Base-by-base conservation (phyloP, 345 rosid genomes). In the Raphanus sativus region DNA sequence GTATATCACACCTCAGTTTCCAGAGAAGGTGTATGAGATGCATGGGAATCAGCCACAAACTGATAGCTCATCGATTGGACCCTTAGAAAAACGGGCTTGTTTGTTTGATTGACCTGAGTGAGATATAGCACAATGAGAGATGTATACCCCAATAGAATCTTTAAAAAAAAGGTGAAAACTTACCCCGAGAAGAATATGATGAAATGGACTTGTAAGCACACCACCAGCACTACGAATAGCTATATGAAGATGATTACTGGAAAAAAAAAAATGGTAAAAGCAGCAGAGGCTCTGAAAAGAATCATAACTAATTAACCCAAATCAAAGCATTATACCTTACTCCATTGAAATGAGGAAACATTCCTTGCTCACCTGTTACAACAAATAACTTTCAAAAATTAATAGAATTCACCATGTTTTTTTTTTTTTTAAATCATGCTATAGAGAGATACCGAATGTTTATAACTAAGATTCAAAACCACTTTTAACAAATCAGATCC, bases 21-120 rank as follows among this genome's bases (percentile, higher is more conserved):
- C 10, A 38, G 24, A 55, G 9, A 15, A 40, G 55, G 75, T 32
- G 63, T 74, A 69, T 66, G 71, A 69, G 71, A 42, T 24, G 1
- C 55, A 74, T 40, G 71, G 17, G 79, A 74, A 56, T 69, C 82
- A 30, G 79, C 28, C 45, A 74, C 82, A 69, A 79, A 69, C 32
- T 63, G 75, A 74, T 74, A 74, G 65, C 79, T 74, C 78, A 74
- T 62, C 1, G 67, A 74, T 5, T 55, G 82, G 36, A 79, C 55
- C 71, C 75, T 74, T 67, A 42, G 38, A 62, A 74, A 74, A 28
- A 40, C 25, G 40, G 71, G 66, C 17, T 79, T 79, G 33, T 52
- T 36, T 69, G 52, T n/a, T 50, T 56, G 70, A 52, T 54, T 62
- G 75, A 10, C 75, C 82, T 79, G 71, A n/a, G n/a, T n/a, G n/a